A percentile compares a stretch with the other conserved stretches of the same genome.
phyloP scores from a whole-genome alignment of 768 basidiomycete genomes.

The Albatrellus ellisii region DNA sequence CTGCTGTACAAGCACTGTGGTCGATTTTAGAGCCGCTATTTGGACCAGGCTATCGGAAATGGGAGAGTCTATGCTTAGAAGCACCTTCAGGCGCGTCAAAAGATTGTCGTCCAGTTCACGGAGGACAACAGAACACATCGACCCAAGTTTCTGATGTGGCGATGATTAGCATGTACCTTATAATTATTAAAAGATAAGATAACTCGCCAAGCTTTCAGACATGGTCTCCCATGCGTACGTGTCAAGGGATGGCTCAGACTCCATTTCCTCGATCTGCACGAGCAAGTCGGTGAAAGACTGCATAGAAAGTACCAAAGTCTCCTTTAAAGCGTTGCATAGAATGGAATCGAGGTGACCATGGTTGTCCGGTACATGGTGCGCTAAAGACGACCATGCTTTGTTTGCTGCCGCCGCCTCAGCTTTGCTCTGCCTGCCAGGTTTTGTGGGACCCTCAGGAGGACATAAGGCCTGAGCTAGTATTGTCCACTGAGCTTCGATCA shows the following conservation, averaged over 20 bases:
- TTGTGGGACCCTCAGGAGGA: conserved; percentile 15
- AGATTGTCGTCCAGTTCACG: conserved; percentile 56
- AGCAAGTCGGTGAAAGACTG: conserved; percentile 70
- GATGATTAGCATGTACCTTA: background rate
- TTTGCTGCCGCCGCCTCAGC: conserved; percentile 77
- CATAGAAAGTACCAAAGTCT: conserved; percentile 46
- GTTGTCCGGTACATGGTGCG: conserved; percentile 36
- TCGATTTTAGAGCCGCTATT: conserved; percentile 81
- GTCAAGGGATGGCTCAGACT: conserved; percentile 63
- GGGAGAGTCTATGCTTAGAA: conserved; percentile 73
- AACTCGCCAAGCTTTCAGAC: conserved; percentile 71
- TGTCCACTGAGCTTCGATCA: conserved; percentile 78
- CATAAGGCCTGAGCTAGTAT: conserved; percentile 60
- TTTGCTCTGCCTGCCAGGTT: conserved; percentile 17
- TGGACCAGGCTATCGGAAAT: conserved; percentile 76
- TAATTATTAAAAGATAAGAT: conserved; percentile 2
- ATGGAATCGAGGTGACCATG: conserved; percentile 24
- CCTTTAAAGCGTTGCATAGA: conserved; percentile 23
- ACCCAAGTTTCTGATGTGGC: conserved; percentile 70
- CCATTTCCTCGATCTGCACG: conserved; percentile 73
- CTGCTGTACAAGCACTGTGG: conserved; percentile 78
- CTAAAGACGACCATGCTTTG: conserved; percentile 62
- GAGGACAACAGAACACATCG: conserved; percentile 65
- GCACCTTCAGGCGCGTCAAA: conserved; percentile 50
- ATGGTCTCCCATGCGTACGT: conserved; percentile 91